Evolutionary conservation across 2,329 filamentous ascomycete genomes (phyloP).

Genomic region (Periconia digitata): DNA sequence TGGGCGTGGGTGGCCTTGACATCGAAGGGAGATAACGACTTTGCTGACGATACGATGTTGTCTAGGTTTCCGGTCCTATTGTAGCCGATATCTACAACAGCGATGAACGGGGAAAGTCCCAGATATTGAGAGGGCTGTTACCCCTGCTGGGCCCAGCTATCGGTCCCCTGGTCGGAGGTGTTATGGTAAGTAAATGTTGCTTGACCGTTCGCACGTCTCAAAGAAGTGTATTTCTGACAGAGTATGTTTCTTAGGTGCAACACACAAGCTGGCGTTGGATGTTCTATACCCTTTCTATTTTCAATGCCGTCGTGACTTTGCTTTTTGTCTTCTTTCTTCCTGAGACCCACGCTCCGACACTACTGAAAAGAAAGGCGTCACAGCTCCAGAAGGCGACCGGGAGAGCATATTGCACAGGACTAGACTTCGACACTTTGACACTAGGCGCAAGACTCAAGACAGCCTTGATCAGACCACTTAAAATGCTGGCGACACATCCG

Average conservation of each 20-base stretch:
- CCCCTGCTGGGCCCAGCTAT: slow-evolving; percentile 22
- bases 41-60: background rate
- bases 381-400: slow-evolving; percentile 47
- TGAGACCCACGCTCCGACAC: slow-evolving; percentile 49
- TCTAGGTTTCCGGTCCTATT: slow-evolving; percentile 18
- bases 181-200: slow-evolving; percentile 8
- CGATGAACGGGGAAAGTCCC: slow-evolving; percentile 20
- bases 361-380: slow-evolving; percentile 47
- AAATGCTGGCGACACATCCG: slow-evolving; percentile 56
- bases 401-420: slow-evolving; percentile 22
- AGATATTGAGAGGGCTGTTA: slow-evolving; percentile 16
- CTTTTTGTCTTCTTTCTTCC: slow-evolving; percentile 39
- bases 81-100: slow-evolving; percentile 14
- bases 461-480: slow-evolving; percentile 53
- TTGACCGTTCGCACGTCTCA: background rate
- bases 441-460: slow-evolving; percentile 8
- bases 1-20: too few species aligned
- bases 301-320: slow-evolving; percentile 14
- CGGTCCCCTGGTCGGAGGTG: slow-evolving; percentile 23
- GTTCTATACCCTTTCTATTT: slow-evolving; percentile 21
- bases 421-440: slow-evolving; percentile 5
- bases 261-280: slow-evolving; percentile 22
- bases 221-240: background rate
- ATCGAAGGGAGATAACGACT: background rate
- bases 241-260: slow-evolving; percentile 3